Evolutionary conservation across 23 red algal genomes (phyloP), one percentile per base, ranked within the genome.

Genomic region (Chondrus crispus): DNA sequence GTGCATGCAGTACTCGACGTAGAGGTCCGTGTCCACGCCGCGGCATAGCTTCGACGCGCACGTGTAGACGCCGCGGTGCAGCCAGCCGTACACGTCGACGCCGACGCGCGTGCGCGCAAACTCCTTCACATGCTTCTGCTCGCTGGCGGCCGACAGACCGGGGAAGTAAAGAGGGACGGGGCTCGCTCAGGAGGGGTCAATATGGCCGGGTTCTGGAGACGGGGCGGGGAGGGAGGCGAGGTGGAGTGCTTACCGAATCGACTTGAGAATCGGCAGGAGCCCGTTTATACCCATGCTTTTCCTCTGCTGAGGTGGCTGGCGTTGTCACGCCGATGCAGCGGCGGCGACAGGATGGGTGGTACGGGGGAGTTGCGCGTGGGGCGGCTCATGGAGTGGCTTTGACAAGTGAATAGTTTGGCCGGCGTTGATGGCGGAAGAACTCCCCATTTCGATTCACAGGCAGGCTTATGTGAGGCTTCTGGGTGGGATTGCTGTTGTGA

Each of bases 211-310:
- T 68, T 30, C 20, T 7, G 43, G 63, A 70, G 83, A 28, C 30
- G 26, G 4, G 8, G 6, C 36, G 3, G 57, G 32, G 58, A 80
- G 53, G 32, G 49, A 24, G n/a, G 14, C 4, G 14, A 37, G 10
- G 39, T 62, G 35, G 2, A 2, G 37, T 48, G 80, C 87, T 64
- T 64, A 90, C 87, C 87, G 90, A 46, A 98, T 95, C 4, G 96
- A 85, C 42, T 93, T 95, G 35, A 98, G 71, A 40, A 95, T 83
- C 11, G 88, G 96, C 62, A 98, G 76, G 8, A 98, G 53, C 7
- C 91, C 91, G 29, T 87, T 91, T 54, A 98, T 88, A n/a, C 96
- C 96, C 96, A 98, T 98, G 35, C 35, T 66, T n/a, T n/a, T n/a
- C n/a, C n/a, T n/a, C n/a, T n/a, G n/a, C n/a, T n/a, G n/a, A n/a